Evolutionary conservation across 176 grass and related monocot species (phyloP).

Genomic region (Poa annua): DNA sequence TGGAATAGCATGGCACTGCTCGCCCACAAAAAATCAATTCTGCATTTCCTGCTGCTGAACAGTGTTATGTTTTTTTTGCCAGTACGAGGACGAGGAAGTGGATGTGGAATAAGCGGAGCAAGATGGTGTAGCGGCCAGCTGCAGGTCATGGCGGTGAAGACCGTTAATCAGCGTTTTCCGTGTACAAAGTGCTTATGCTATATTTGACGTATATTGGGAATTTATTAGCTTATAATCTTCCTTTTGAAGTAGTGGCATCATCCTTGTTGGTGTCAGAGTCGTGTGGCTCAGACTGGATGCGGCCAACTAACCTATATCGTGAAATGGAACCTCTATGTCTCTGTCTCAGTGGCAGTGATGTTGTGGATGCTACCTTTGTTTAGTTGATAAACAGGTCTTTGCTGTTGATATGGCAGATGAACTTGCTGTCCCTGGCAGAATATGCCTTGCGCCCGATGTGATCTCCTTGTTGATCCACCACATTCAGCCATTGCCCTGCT

Average conservation of each 20-base stretch:
- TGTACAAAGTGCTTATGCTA: conserved; percentile 39
- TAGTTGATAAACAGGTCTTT: background rate
- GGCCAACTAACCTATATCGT: background rate
- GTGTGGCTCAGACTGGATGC: background rate
- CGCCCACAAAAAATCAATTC: background rate
- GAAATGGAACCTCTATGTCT: background rate
- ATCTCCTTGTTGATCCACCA: too few relatives aligned
- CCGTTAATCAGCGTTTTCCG: background rate
- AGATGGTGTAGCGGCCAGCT: conserved; percentile 13
- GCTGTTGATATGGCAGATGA: too few relatives aligned
- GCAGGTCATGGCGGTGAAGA: background rate
- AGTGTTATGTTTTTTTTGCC: conserved; percentile 33
- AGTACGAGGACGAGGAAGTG: conserved; percentile 69
- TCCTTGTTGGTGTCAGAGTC: background rate
- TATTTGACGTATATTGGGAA: background rate
- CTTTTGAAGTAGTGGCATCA: conserved; percentile 28
- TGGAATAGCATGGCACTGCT: background rate
- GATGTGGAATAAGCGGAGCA: conserved; percentile 60
- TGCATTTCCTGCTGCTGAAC: background rate
- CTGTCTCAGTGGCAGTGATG: background rate
- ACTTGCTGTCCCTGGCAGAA: too few relatives aligned
- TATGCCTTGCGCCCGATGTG: too few relatives aligned
- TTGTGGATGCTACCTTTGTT: background rate
- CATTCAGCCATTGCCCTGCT: too few relatives aligned
- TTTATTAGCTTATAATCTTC: conserved; percentile 12